These are phyloP conservation scores for Epichloe brachyelytri DNA, from an alignment of 2,329 filamentous ascomycete species.

Conservation along the genomic window DNA sequence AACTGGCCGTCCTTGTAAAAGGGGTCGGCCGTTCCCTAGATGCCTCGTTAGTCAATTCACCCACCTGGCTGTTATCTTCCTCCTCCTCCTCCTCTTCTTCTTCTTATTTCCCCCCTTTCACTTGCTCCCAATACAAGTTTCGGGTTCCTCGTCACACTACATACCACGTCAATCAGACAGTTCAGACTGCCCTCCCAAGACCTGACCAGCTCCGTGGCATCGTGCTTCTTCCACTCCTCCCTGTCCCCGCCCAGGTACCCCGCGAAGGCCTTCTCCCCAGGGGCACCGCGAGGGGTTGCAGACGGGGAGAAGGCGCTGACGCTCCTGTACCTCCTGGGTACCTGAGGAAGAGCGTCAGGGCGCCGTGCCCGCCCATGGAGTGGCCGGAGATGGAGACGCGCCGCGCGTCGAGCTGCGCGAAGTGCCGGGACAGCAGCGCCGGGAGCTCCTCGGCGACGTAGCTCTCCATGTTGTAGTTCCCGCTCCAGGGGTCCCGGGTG, in stretches of 20 bases:
- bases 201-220: constrained; percentile 81
- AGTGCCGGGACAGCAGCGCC: constrained; percentile 55
- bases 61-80: too few relatives aligned
- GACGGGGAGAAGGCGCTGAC: constrained; percentile 84
- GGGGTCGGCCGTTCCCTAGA: constrained; percentile 76
- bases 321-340: constrained; percentile 77
- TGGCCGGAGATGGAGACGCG: constrained; percentile 82
- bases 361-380: constrained; percentile 95
- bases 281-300: constrained; percentile 73
- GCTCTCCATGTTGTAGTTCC: constrained; percentile 85
- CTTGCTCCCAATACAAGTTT: too few relatives aligned
- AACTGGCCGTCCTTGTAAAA: constrained; percentile 94
- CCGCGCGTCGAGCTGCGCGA: constrained; percentile 53
- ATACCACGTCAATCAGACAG: constrained; percentile 74
- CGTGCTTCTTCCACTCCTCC: constrained; percentile 74
- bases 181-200: constrained; percentile 59
- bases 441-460: constrained; percentile 91
- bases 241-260: constrained; percentile 76
- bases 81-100: too few relatives aligned
- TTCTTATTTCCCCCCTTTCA: too few relatives aligned
- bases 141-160: constrained; percentile 18
- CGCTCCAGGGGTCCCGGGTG: constrained; percentile 56
- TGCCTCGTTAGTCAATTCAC: too few relatives aligned
- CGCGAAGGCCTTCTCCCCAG: constrained; percentile 85
- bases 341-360: constrained; percentile 81